phyloP scores from a whole-genome alignment of 495 filamentous ascomycete species.

The Neurospora sp. region DNA sequence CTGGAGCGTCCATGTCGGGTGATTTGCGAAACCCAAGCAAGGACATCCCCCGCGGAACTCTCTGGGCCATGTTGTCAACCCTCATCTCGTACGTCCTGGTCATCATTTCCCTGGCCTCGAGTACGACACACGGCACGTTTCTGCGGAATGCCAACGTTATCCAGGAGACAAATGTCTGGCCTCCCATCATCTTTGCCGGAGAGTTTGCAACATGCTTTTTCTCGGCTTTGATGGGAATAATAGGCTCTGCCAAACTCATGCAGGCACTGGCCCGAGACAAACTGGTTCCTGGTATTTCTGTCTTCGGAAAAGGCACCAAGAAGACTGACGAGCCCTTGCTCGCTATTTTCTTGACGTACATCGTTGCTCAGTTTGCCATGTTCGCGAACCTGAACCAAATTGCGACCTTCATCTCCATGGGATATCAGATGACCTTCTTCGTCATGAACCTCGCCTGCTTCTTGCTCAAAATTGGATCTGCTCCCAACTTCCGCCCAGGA shows the following conservation, averaged over 20 bases:
- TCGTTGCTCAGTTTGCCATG: conserved; percentile 70
- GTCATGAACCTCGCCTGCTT: conserved; percentile 83
- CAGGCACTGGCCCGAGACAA: conserved; percentile 77
- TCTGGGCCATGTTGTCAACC: conserved; percentile 65
- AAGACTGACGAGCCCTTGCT: conserved; percentile 65
- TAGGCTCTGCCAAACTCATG: conserved; percentile 78
- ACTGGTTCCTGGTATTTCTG: conserved; percentile 61
- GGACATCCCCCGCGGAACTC: conserved; percentile 71
- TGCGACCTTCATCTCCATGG: conserved; percentile 81
- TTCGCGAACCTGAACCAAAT: conserved; percentile 82
- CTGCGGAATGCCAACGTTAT: conserved; percentile 70
- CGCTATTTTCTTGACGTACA: conserved; percentile 68
- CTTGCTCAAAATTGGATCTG: conserved; percentile 82
- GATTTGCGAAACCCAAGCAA: conserved; percentile 77
- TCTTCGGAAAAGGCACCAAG: conserved; percentile 69
- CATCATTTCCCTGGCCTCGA: conserved; percentile 71
- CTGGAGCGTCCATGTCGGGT: conserved; percentile 85
- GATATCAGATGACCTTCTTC: conserved; percentile 66
- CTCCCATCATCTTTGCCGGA: conserved; percentile 62
- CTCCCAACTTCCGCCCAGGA: conserved; percentile 79
- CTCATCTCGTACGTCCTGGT: conserved; percentile 68
- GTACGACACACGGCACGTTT: conserved; percentile 63
- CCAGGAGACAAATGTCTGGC: conserved; percentile 65
- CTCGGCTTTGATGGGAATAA: conserved; percentile 78
- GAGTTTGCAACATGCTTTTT: conserved; percentile 79